phyloP scores from a whole-genome alignment of 495 filamentous ascomycete genomes.

The Halenospora varia region DNA sequence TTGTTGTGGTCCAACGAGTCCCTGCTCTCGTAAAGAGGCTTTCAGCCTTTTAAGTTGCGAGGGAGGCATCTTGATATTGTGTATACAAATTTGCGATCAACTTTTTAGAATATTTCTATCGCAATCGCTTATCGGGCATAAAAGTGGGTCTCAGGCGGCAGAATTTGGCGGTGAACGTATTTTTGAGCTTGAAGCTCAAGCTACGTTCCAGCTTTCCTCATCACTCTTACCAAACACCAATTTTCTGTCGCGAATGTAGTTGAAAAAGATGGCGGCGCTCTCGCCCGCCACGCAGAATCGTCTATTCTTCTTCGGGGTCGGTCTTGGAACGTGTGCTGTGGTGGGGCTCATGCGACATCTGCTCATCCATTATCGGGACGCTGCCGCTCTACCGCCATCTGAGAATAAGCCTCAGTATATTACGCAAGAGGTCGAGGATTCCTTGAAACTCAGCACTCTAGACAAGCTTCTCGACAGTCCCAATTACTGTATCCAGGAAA shows the following conservation, averaged over 20 bases:
- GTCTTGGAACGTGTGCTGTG: slow-evolving; percentile 32
- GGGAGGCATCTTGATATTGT: slow-evolving; percentile 62
- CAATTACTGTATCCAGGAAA: slow-evolving; percentile 50
- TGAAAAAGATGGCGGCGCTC: slow-evolving; percentile 21
- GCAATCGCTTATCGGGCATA: slow-evolving; percentile 21
- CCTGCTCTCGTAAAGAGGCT: slow-evolving; percentile 78
- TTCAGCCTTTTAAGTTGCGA: slow-evolving; percentile 97
- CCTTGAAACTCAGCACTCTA: slow-evolving; percentile 42
- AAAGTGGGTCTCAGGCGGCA: slow-evolving; percentile 1
- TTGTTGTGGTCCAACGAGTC: slow-evolving; percentile 81
- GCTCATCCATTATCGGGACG: slow-evolving; percentile 42
- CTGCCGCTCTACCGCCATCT: slow-evolving; percentile 40
- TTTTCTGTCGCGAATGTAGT: slow-evolving; percentile 14
- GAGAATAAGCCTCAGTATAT: slow-evolving; percentile 55
- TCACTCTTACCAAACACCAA: not conserved
- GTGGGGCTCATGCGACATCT: slow-evolving; percentile 33
- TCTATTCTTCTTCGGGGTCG: slow-evolving; percentile 36
- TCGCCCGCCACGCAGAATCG: slow-evolving; percentile 35
- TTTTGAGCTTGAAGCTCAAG: not conserved
- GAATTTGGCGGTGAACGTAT: slow-evolving; percentile 1
- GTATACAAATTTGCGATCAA: slow-evolving; percentile 8
- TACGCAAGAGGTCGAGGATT: slow-evolving; percentile 56
- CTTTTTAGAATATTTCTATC: slow-evolving; percentile 30
- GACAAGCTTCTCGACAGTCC: slow-evolving; percentile 48
- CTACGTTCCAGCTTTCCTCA: not conserved